Evolutionary conservation across 805 yeast species (phyloP).

Genomic region (Yarrowia sp.): DNA sequence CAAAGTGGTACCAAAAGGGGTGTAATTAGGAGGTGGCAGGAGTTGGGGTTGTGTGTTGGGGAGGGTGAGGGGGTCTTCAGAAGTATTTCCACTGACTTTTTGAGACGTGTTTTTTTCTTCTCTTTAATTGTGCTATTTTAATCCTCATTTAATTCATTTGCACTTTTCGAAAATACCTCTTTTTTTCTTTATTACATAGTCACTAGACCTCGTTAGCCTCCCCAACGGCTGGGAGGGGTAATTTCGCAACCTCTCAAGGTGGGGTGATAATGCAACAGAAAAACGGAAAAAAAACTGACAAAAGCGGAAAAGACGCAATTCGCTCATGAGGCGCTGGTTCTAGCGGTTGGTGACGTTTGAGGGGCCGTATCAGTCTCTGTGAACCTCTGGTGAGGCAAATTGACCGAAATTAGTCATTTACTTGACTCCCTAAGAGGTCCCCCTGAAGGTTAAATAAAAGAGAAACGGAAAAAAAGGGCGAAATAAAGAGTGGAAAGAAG

Average conservation of each 20-base stretch:
- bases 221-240: slow-evolving; percentile 22
- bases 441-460: not conserved
- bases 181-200: not conserved
- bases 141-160: no score
- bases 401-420: slow-evolving; percentile 1
- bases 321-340: no score
- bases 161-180: not conserved
- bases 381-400: no score
- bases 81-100: no score
- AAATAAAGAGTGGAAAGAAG: no score
- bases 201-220: slow-evolving; percentile 20
- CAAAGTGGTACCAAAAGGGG: not conserved
- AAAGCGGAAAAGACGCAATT: no score
- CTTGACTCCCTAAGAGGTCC: not conserved
- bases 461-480: no score
- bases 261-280: not conserved
- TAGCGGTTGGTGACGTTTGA: no score
- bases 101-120: not conserved
- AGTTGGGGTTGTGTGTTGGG: no score
- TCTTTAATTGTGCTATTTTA: not conserved
- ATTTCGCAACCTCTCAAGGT: not conserved
- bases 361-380: no score
- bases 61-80: no score
- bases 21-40: not conserved
- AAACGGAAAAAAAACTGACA: no score